A percentile compares a stretch with the other conserved stretches of the same genome.
phyloP scores from a whole-genome alignment of 1,284 basidiomycete species.

The Ustilago cynodontis region DNA sequence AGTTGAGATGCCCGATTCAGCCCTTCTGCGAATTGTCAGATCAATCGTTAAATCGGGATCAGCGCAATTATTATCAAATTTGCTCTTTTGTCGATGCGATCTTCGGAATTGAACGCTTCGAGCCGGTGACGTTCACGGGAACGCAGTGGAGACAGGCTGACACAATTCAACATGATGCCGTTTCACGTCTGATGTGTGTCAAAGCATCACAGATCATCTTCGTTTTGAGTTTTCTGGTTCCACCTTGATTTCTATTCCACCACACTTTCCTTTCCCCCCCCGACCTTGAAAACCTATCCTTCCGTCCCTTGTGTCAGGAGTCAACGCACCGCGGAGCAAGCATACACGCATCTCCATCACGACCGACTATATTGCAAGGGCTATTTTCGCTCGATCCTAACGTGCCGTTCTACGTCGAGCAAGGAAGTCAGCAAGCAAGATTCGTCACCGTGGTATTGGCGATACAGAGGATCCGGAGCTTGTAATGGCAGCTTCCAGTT shows the following conservation, averaged over 20 bases:
- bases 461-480: background rate
- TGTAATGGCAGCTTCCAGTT: conserved; percentile 23
- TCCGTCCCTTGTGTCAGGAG: too few species aligned
- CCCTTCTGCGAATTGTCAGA: background rate
- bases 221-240: background rate
- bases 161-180: background rate
- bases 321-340: background rate
- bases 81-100: background rate
- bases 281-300: background rate
- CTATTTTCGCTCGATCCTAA: background rate
- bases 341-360: background rate
- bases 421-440: background rate
- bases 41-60: background rate
- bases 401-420: background rate
- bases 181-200: background rate
- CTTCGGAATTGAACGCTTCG: background rate
- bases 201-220: background rate
- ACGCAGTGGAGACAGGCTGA: conserved; percentile 1
- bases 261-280: background rate
- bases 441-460: background rate
- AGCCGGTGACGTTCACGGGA: conserved; percentile 1
- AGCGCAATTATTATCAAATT: background rate
- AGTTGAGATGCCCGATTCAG: background rate
- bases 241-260: background rate
- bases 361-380: background rate